These are phyloP conservation scores for Zymoseptoria passerinii DNA, from an alignment of 2,329 filamentous ascomycete genomes.

Conservation along the genomic window DNA sequence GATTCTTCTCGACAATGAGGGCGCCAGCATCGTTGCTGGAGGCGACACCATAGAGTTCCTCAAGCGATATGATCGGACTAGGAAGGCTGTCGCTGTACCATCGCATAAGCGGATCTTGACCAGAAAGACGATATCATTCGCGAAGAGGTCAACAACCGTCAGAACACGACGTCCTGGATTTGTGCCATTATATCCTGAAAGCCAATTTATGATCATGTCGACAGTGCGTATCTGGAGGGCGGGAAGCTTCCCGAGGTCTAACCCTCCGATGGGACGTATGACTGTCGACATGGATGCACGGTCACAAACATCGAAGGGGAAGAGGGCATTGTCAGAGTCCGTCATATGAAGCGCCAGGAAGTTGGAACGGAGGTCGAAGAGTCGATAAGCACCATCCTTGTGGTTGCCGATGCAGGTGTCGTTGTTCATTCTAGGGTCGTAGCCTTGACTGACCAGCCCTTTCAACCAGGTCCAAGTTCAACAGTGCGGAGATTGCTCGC, in stretches of 20 bases:
- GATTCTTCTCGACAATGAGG: constrained; percentile 39
- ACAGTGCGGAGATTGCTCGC: constrained; percentile 23
- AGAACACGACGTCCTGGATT: constrained; percentile 42
- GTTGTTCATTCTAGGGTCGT: neutral
- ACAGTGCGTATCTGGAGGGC: constrained; percentile 25
- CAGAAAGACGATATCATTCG: constrained; percentile 22
- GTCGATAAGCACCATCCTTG: constrained; percentile 27
- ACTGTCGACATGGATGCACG: constrained; percentile 26
- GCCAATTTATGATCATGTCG: constrained; percentile 38
- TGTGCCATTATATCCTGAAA: constrained; percentile 38
- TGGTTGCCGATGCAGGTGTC: constrained; percentile 35
- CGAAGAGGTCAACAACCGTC: constrained; percentile 29
- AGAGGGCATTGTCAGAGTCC: constrained; percentile 22
- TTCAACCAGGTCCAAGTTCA: constrained; percentile 16
- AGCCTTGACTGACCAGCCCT: no score
- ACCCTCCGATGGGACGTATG: constrained; percentile 18
- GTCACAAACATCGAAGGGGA: constrained; percentile 24
- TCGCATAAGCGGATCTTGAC: constrained; percentile 19
- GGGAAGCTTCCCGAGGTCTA: constrained; percentile 15
- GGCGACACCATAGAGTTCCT: constrained; percentile 38
- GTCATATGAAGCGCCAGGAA: constrained; percentile 17
- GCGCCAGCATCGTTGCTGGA: constrained; percentile 41
- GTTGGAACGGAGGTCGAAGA: constrained; percentile 16
- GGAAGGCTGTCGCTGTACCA: constrained; percentile 25
- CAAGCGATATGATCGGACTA: constrained; percentile 35